Evolutionary conservation across 2,329 filamentous ascomycete species (phyloP).

Genomic region (Alternaria infectoria): DNA sequence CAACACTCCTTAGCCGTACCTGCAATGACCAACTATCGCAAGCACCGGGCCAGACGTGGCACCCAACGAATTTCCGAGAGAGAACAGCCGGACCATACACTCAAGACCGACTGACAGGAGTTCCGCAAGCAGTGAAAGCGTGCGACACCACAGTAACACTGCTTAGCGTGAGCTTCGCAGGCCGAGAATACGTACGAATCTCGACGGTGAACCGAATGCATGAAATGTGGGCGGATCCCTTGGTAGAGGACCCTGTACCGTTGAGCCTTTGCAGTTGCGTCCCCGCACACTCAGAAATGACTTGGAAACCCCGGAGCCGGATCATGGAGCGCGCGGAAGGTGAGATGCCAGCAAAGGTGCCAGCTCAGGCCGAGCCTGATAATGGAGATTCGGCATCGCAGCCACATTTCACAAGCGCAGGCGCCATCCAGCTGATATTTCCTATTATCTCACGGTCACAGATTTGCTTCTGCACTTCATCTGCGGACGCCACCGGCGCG

Average conservation of each 20-base stretch:
- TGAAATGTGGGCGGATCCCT: background rate
- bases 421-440: background rate
- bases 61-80: background rate
- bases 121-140: background rate
- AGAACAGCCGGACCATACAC: background rate
- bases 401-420: background rate
- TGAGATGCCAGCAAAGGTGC: background rate
- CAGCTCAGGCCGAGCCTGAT: background rate
- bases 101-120: background rate
- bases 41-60: background rate
- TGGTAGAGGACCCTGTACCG: background rate
- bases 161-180: background rate
- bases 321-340: background rate
- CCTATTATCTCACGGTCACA: background rate
- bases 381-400: background rate
- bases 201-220: background rate
- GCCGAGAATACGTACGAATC: background rate
- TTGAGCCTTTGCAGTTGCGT: background rate
- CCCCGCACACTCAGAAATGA: background rate
- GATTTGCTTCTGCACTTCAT: background rate
- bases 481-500: background rate
- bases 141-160: background rate
- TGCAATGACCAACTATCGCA: background rate
- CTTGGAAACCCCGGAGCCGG: background rate
- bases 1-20: background rate